These are phyloP conservation scores for Boletus sp. DNA, from an alignment of 768 basidiomycete genomes.

Conservation along the genomic window DNA sequence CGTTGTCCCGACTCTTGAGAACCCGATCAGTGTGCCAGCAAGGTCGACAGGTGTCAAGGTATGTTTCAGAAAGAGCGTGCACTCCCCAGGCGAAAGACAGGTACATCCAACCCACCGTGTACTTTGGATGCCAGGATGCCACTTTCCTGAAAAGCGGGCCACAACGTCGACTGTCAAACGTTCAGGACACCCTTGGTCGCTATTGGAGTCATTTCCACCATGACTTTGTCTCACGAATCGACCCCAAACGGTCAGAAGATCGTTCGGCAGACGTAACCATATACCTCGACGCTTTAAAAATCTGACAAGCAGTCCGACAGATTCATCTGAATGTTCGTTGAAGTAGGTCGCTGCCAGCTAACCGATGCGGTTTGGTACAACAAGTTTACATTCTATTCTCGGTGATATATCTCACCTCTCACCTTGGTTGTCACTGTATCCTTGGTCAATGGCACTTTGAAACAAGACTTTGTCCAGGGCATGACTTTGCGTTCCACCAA, in stretches of 20 bases:
- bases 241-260: background rate
- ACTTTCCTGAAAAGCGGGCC: background rate
- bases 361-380: background rate
- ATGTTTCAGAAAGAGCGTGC: slow-evolving; percentile 4
- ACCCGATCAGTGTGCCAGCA: background rate
- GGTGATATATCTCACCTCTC: background rate
- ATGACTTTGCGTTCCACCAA: background rate
- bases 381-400: background rate
- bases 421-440: no score
- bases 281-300: background rate
- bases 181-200: background rate
- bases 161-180: background rate
- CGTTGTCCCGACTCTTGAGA: background rate
- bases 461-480: no score
- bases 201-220: background rate
- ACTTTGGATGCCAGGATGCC: background rate
- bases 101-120: background rate
- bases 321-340: background rate
- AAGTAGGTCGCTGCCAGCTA: background rate
- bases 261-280: background rate
- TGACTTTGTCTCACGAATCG: background rate
- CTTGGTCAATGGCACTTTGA: no score
- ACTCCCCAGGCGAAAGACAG: background rate
- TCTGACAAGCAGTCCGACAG: background rate
- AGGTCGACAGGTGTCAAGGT: slow-evolving; percentile 5